phyloP scores from a whole-genome alignment of 1,284 basidiomycete species.

The Gomphus sp. region DNA sequence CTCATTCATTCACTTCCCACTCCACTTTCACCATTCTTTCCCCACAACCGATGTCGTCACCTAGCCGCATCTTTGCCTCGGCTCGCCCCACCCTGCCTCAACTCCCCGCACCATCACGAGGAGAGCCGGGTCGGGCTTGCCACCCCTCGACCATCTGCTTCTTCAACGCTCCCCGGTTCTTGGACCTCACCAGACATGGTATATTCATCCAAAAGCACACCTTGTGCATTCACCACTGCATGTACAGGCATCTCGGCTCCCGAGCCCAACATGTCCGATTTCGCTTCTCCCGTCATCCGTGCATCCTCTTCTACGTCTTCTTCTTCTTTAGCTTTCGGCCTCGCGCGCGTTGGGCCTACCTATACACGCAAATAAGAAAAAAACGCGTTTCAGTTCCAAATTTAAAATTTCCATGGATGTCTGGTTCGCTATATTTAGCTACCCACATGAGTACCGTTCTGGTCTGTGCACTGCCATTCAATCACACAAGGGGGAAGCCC shows the following conservation, averaged over 20 bases:
- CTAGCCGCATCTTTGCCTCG: neutral
- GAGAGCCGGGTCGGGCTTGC: neutral
- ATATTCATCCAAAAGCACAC: neutral
- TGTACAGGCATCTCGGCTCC: neutral
- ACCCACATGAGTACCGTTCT: constrained; percentile 18
- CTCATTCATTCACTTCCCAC: neutral
- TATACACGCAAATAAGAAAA: neutral
- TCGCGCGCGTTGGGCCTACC: neutral
- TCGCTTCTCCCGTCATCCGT: too few species aligned
- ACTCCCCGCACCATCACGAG: neutral
- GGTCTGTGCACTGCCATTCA: constrained; percentile 17
- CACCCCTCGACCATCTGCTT: neutral
- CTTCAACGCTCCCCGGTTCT: neutral
- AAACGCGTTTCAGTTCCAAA: neutral
- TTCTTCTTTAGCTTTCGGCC: neutral
- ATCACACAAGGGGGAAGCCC: constrained; percentile 25
- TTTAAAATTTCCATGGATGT: neutral
- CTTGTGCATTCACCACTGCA: neutral
- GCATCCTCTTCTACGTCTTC: neutral
- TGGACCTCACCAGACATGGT: neutral
- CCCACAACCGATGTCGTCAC: neutral
- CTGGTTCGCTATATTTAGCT: neutral
- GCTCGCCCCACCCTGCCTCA: neutral
- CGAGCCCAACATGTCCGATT: neutral
- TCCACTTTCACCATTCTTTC: neutral